Conservation (phyloP, 495 filamentous ascomycete species). For the Cladorrhinum samala region DNA sequence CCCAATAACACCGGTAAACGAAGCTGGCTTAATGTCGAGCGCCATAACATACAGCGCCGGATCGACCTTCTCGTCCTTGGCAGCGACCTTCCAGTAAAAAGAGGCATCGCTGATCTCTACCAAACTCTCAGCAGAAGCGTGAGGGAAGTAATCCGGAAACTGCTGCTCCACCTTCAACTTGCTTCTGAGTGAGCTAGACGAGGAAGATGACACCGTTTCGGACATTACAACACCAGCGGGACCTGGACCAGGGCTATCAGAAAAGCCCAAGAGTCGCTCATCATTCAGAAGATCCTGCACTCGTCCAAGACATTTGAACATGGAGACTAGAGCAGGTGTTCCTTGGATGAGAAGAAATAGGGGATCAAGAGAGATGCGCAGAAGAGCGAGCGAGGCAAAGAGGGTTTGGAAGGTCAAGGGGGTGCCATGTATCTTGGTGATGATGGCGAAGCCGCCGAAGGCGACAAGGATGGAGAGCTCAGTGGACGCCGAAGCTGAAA, state of each 20-base stretch:
- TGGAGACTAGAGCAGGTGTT: constrained; percentile 7
- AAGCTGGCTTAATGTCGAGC: neutral
- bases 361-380: constrained; percentile 7
- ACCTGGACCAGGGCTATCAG: neutral
- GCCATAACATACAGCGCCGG: constrained; percentile 5
- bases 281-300: constrained; percentile 6
- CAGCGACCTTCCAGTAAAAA: constrained; percentile 6
- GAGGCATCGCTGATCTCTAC: constrained; percentile 7
- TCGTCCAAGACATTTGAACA: constrained; percentile 8
- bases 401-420: constrained; percentile 8
- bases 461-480: constrained; percentile 8
- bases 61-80: neutral
- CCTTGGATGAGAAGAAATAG: constrained; percentile 7
- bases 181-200: neutral
- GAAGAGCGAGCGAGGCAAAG: constrained; percentile 1
- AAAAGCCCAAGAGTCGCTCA: neutral
- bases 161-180: constrained; percentile 3
- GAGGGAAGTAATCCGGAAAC: neutral
- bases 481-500: constrained; percentile 3
- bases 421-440: constrained; percentile 7
- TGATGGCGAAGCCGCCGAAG: constrained; percentile 5
- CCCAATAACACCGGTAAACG: constrained; percentile 7
- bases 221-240: neutral
- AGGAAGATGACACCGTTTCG: neutral
- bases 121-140: neutral